Evolutionary conservation across 1,284 basidiomycete species (phyloP).

Genomic region (Earliella scabrosa): DNA sequence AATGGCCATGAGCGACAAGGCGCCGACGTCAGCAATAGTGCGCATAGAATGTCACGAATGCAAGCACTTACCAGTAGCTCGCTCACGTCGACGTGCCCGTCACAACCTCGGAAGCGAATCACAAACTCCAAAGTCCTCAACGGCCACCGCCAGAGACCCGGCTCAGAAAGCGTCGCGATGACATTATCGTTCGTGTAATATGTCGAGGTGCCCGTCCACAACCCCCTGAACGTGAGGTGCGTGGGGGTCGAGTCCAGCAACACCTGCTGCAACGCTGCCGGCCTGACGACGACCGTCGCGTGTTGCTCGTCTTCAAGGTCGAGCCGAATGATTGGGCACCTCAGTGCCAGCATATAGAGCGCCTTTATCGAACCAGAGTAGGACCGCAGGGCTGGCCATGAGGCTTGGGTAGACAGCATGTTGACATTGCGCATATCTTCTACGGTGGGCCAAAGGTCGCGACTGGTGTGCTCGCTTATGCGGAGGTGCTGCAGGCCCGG

Average conservation of each 20-base stretch:
- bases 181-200: background rate
- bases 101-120: background rate
- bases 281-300: no score
- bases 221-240: background rate
- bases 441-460: no score
- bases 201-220: background rate
- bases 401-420: no score
- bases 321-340: background rate
- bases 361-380: background rate
- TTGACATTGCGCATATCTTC: no score
- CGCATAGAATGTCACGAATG: no score
- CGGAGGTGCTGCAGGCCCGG: no score
- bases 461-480: no score
- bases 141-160: background rate
- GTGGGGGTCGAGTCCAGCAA: background rate
- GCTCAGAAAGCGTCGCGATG: background rate
- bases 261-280: background rate
- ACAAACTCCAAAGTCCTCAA: background rate
- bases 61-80: no score
- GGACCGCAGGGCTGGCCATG: background rate
- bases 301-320: background rate
- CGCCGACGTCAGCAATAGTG: no score
- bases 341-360: background rate
- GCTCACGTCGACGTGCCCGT: no score
- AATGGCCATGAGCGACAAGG: no score